A percentile compares a stretch with the other conserved stretches of the same genome.
Conservation (phyloP, 768 basidiomycete genomes). For the Lentinus brumalis region DNA sequence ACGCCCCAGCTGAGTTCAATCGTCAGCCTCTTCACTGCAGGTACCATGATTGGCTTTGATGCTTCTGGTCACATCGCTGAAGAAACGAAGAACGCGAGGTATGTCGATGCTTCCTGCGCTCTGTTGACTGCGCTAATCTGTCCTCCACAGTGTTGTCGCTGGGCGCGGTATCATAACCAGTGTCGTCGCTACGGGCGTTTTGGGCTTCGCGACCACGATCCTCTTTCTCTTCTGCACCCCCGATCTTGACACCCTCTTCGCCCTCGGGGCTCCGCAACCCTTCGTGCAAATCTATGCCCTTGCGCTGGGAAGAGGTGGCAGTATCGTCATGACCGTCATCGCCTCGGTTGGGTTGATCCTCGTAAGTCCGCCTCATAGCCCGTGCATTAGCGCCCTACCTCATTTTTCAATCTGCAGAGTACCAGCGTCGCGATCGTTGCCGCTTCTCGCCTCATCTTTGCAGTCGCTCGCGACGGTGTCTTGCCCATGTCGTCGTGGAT, state of each 20-base stretch:
- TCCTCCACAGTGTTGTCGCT: constrained; percentile 60
- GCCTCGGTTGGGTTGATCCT: constrained; percentile 85
- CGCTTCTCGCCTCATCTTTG: constrained; percentile 85
- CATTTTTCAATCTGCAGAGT: constrained; percentile 49
- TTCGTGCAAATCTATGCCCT: constrained; percentile 88
- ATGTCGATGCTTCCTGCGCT: background rate
- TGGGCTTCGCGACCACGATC: constrained; percentile 80
- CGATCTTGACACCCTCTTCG: constrained; percentile 72
- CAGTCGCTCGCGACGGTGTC: constrained; percentile 93
- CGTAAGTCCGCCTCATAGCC: constrained; percentile 42
- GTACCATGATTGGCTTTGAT: constrained; percentile 89
- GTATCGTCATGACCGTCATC: constrained; percentile 86
- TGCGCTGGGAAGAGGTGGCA: constrained; percentile 77
- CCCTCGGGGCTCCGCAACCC: constrained; percentile 83
- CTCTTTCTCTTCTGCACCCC: constrained; percentile 87
- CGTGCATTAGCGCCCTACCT: background rate
- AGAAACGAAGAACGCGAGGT: constrained; percentile 37
- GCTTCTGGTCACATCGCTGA: constrained; percentile 36
- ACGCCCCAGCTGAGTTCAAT: background rate
- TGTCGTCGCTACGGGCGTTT: constrained; percentile 72
- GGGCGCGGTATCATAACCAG: constrained; percentile 82
- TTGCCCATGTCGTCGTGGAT: constrained; percentile 86
- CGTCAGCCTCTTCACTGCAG: constrained; percentile 78
- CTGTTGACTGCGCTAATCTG: background rate
- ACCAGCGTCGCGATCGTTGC: constrained; percentile 89